phyloP scores from a whole-genome alignment of 768 basidiomycete species.

The Calvatia gigantea region DNA sequence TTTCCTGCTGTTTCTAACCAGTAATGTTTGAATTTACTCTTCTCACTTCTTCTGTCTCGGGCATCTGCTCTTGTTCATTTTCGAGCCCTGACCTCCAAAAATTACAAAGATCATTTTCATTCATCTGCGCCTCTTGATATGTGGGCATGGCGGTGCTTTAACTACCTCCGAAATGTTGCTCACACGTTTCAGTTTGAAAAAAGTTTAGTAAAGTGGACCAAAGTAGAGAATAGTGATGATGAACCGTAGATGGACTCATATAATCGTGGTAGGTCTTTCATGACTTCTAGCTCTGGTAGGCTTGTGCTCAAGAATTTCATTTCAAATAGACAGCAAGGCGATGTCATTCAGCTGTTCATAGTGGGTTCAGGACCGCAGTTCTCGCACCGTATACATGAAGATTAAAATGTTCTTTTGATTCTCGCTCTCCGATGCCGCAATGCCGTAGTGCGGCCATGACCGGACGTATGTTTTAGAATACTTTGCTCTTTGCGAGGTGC shows the following conservation, averaged over 20 bases:
- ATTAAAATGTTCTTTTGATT: background rate
- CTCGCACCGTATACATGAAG: background rate
- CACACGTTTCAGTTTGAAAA: background rate
- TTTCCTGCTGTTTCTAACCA: background rate
- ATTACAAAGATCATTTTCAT: background rate
- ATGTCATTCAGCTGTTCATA: background rate
- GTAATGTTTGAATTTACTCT: background rate
- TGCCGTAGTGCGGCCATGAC: background rate
- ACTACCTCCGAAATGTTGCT: background rate
- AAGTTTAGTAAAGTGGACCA: background rate
- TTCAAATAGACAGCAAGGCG: background rate
- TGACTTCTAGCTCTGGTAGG: background rate
- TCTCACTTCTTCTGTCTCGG: background rate
- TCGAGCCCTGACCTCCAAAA: background rate
- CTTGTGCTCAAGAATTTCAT: background rate
- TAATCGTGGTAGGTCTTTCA: background rate
- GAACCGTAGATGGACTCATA: no score
- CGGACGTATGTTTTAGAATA: background rate
- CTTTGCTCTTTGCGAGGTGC: background rate
- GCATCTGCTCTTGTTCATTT: background rate
- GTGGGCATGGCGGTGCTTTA: background rate
- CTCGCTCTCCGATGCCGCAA: background rate
- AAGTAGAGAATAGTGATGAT: background rate
- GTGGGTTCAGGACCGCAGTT: background rate
- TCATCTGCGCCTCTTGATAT: constrained; percentile 2